Base-by-base conservation (phyloP, 371 early-diverging fungal species). In the Mortierella polycephala region DNA sequence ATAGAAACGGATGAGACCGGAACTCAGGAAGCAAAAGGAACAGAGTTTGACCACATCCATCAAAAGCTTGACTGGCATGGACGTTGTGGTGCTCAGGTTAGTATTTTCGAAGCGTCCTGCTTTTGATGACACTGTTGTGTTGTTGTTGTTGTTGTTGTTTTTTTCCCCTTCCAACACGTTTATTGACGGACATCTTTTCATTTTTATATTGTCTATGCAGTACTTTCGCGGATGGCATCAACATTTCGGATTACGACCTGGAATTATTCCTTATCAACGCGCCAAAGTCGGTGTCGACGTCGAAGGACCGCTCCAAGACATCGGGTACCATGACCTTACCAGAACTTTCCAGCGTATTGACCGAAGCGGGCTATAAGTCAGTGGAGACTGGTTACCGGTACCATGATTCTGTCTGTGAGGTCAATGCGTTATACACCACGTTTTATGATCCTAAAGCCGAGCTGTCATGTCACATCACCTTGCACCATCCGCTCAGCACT, bases 211-310 rank as follows among this genome's bases (percentile, higher is more conserved):
- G 7, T n/a, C 21, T 59, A 40, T 14, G n/a, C 5, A 64, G 64
- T n/a, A 55, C 64, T 2, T 64, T 47, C 2, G 64, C 64, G 5
- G 30, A 20, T 12, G 64, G 56, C 0, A 23, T 56, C 57, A 64
- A 64, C 42, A 47, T 47, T 23, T 64, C 64, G 18, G 64, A 64
- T 20, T 56, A 18, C 23, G 64, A 64, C 18, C 18, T 64, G 0
- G 64, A 64, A 40, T 18, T 64, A 1, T 37, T 64, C 11, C 14
- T 64, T 18, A 4, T 56, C 6, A 14, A 54, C 3, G 46, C 46
- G 5, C 49, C 57, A 5, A n/a, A 23, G 39, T 16, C 46, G 3
- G 2, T n/a, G 7, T n/a, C n/a, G 1, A 16, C 62, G 1, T n/a
- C 53, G 21, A 44, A 40, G 3, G 21, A 16, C 42, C 0, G n/a